These are phyloP conservation scores for Leccinum ochraceum DNA, from an alignment of 768 basidiomycete species.

Conservation along the genomic window DNA sequence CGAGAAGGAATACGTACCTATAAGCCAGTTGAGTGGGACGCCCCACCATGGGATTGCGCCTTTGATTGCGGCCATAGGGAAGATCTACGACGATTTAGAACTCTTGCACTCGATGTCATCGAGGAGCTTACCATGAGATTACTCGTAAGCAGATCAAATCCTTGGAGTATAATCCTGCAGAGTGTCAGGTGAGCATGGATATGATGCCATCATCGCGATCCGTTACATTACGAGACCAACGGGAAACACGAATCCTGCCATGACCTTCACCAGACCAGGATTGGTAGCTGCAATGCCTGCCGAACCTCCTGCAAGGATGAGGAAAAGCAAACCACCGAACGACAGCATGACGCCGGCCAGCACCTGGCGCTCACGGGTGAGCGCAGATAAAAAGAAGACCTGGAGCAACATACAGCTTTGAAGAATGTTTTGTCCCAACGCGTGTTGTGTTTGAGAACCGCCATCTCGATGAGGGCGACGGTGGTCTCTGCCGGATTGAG, in stretches of 20 bases:
- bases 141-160: slow-evolving; percentile 69
- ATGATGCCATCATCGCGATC: not conserved
- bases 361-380: slow-evolving; percentile 42
- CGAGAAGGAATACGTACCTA: slow-evolving; percentile 45
- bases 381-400: not conserved
- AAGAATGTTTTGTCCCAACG: slow-evolving; percentile 60
- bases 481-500: slow-evolving; percentile 63
- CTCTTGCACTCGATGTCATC: not conserved
- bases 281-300: slow-evolving; percentile 48
- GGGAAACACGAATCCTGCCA: slow-evolving; percentile 72
- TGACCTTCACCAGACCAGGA: slow-evolving; percentile 66
- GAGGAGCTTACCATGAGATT: slow-evolving; percentile 63
- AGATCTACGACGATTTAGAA: slow-evolving; percentile 43
- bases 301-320: slow-evolving; percentile 63
- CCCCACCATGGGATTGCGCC: slow-evolving; percentile 70
- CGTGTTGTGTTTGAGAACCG: slow-evolving; percentile 63
- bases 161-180: slow-evolving; percentile 69
- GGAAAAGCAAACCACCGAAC: slow-evolving; percentile 66
- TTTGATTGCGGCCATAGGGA: slow-evolving; percentile 68
- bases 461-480: slow-evolving; percentile 53
- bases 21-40: slow-evolving; percentile 64
- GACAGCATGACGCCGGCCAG: slow-evolving; percentile 73
- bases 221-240: slow-evolving; percentile 74
- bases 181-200: too few species aligned
- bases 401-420: slow-evolving; percentile 58